Evolutionary conservation across 2,329 filamentous ascomycete genomes (phyloP).

Genomic region (Sarocladium brachiariae): DNA sequence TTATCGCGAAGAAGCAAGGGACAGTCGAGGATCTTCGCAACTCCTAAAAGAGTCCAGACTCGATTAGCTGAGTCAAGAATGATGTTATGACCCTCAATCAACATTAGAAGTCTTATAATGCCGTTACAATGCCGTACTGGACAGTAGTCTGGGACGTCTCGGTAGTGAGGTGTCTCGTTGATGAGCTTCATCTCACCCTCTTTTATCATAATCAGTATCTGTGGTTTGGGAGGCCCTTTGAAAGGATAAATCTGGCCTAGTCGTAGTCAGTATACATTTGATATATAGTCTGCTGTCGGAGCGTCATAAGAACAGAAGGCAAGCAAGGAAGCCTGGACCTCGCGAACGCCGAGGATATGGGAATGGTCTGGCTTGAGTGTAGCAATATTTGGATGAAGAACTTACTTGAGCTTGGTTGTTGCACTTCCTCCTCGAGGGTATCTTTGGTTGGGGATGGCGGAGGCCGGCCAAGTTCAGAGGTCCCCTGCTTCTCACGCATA

Average conservation of each 20-base stretch:
- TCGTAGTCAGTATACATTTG: no score
- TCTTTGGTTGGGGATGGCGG: not conserved
- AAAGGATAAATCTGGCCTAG: not conserved
- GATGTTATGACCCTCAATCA: slow-evolving; percentile 47
- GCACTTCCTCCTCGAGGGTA: not conserved
- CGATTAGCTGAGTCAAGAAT: slow-evolving; percentile 58
- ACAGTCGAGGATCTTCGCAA: slow-evolving; percentile 54
- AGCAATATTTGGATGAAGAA: no score
- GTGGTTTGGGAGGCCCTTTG: not conserved
- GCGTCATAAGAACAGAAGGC: no score
- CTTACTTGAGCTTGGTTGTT: no score
- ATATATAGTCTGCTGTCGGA: no score
- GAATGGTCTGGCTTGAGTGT: no score
- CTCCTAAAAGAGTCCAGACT: slow-evolving; percentile 58
- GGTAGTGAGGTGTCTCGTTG: slow-evolving; percentile 16
- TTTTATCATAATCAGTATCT: not conserved
- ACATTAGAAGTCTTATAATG: slow-evolving; percentile 55
- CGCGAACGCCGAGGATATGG: no score
- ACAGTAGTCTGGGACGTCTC: slow-evolving; percentile 52
- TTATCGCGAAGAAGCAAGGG: slow-evolving; percentile 36
- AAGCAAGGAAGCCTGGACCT: no score
- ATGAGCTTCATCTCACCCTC: not conserved
- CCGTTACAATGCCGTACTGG: slow-evolving; percentile 54
- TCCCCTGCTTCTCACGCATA: slow-evolving; percentile 9
- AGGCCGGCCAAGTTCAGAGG: not conserved